Evolutionary conservation across 345 rosid genomes (phyloP), one percentile per base, ranked within the genome.

Genomic region (Salix suchowensis): DNA sequence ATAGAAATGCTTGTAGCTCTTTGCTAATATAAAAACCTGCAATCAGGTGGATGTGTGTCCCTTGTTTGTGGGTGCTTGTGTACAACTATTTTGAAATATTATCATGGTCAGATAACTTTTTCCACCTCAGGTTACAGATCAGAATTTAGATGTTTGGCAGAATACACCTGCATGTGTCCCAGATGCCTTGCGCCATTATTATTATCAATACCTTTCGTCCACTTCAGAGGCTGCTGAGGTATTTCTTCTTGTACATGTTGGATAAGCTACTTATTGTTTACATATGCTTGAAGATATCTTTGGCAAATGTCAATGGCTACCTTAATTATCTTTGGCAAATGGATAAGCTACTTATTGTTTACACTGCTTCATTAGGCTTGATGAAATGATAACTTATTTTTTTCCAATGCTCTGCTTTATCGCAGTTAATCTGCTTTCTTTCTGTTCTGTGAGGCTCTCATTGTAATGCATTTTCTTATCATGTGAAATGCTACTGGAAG

Each of bases 211-310:
- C 84, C 97, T 95, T 80, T 95, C 97, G 15, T 95, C 97, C 81
- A 92, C 97, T 75, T 69, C 97, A 60, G 92, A 89, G 82, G 98
- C 97, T 82, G 98, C 98, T 76, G 97, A 95, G 98, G 97, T 87
- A 82, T 79, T 71, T 67, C 65, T 65, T 72, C 34, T 19, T 79
- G 68, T 75, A 60, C 67, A 50, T 72, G 44, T 50, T 42, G 5
- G 24, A 60, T 86, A 77, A 54, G 76, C 65, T 65, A 79, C 69
- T 78, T 75, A 64, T 48, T 67, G 23, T 78, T 70, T 71, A 74
- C 9, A 30, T 15, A 42, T 75, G 50, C 39, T 32, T 39, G 28
- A 28, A 40, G 65, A 72, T 19, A 28, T 67, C 40, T 76, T 58
- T 28, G 28, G 21, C 54, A 70, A 42, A 58, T 26, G 30, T 34